Base-by-base conservation (phyloP, 2,329 filamentous ascomycete genomes). In the Stylonectria norvegica region DNA sequence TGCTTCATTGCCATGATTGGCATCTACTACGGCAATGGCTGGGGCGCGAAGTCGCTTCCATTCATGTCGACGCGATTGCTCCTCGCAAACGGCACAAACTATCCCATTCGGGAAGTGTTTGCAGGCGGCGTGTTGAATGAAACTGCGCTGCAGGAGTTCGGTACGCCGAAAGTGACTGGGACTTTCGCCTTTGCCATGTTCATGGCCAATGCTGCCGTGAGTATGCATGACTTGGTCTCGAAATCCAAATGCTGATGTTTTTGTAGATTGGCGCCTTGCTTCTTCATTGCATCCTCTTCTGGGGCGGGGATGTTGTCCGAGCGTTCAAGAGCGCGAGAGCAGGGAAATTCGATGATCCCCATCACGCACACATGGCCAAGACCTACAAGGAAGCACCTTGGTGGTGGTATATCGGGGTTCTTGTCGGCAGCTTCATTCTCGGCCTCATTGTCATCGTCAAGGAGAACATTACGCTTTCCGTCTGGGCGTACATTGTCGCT, bases 121-220 rank as follows among this genome's bases (percentile, higher is more conserved):
- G 44, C 47, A 3, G 61, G 59, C 2, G 66, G 64, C 17, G 43
- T 73, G 11, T 60, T 79, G 16, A 56, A 73, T 45, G 42, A 69
- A 40, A 46, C 55, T 0, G 66, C 67, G 1, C 39, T 79, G 17
- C 56, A 56, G 0, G 51, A 61, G 18, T 65, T 69, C 34, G 76
- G 76, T 2, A 43, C 71, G 3, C 76, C 76, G 0, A 64, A 54
- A 6, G 53, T 79, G 3, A 68, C 68, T 0, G 75, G 72, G 1
- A 66, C 58, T 1, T 78, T 78, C 48, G 74, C 73, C 0, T 77
- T 70, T 31, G 60, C 69, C 2, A 66, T 79, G 63, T 70, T 79
- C 45, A 78, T 78, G 63, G 72, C 75, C 2, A 78, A 79, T 56
- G 71, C 72, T 45, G 74, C 76, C 20, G 71, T 74, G 60, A 56